phyloP scores from a whole-genome alignment of 192 early-diverging fungal genomes.

The Rhizophlyctis rosea region DNA sequence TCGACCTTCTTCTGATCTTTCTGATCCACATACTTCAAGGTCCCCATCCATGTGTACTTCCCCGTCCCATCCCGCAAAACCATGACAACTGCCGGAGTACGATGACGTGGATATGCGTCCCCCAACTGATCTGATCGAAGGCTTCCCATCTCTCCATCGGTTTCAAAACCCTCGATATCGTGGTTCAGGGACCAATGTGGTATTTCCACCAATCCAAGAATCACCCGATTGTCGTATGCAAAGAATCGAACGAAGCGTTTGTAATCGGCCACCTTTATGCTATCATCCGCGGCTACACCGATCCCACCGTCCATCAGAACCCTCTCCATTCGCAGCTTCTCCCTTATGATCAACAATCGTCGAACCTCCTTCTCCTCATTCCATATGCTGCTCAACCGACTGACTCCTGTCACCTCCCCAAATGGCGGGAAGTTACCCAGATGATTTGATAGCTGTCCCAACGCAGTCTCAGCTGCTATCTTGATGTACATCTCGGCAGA shows the following conservation, averaged over 20 bases:
- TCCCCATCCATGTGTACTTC: slow-evolving; percentile 65
- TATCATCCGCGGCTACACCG: neutral
- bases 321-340: neutral
- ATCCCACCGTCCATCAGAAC: neutral
- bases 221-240: slow-evolving; percentile 61
- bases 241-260: slow-evolving; percentile 61
- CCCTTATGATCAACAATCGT: slow-evolving; percentile 19
- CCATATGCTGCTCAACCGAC: slow-evolving; percentile 58
- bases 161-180: neutral
- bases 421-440: slow-evolving; percentile 69
- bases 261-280: slow-evolving; percentile 13
- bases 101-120: neutral
- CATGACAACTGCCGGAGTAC: slow-evolving; percentile 48
- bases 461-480: slow-evolving; percentile 67
- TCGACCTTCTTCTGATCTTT: no score
- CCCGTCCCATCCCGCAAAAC: slow-evolving; percentile 69
- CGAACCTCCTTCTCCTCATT: slow-evolving; percentile 50
- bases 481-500: slow-evolving; percentile 59
- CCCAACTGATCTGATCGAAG: neutral
- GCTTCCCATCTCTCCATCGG: neutral
- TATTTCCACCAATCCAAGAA: slow-evolving; percentile 66
- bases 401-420: slow-evolving; percentile 59
- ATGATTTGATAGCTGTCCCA: slow-evolving; percentile 68
- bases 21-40: slow-evolving; percentile 48
- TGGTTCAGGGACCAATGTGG: slow-evolving; percentile 34